Base-by-base conservation (phyloP, 208 protist genomes). In the Borovskyia barvae region DNA sequence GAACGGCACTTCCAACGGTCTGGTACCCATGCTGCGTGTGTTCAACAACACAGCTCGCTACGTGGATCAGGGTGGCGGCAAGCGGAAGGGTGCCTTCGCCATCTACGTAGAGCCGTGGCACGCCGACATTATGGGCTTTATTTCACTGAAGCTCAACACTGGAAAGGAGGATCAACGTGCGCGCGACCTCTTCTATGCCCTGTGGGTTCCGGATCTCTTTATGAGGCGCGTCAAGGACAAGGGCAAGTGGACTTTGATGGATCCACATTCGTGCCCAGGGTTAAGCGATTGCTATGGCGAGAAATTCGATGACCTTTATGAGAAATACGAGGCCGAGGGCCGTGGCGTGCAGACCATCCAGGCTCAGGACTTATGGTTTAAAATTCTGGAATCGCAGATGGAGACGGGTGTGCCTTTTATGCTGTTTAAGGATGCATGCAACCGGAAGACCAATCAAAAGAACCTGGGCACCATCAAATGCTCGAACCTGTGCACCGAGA, bases 31-130 rank as follows among this genome's bases (percentile, higher is more conserved):
- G 98, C 84, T 99, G 6, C 95, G 98, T 47, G 98, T 99, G 14
- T 99, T 96, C 78, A 99, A 99, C 73, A 95, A 98, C 80, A 99
- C 98, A n/a, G 98, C 98, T 20, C 85, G 98, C 60, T 99, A 99
- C 79, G 97, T 99, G 33, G 97, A 99, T 66, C 98, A 99, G 82
- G 93, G 97, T 28, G 97, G 97, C 49, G 97, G 97, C 53, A 99
- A 99, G 79, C 93, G 98, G 65, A 99, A 99, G 66, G 98, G 98
- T 26, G 96, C 98, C 32, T 99, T 99, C 79, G 98, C 98, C 42
- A 77, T 99, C 22, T 99, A 99, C 75, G 85, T 99, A 0, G 98
- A 99, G 87, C 98, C 98, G 49, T 99, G 98, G 98, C 98, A 99
- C 74, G 92, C 97, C 1, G 98, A 99, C 62, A 85, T 99, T 29